Evolutionary conservation across 208 protist species (phyloP).

Genomic region (Vickermania ingenoplastis): DNA sequence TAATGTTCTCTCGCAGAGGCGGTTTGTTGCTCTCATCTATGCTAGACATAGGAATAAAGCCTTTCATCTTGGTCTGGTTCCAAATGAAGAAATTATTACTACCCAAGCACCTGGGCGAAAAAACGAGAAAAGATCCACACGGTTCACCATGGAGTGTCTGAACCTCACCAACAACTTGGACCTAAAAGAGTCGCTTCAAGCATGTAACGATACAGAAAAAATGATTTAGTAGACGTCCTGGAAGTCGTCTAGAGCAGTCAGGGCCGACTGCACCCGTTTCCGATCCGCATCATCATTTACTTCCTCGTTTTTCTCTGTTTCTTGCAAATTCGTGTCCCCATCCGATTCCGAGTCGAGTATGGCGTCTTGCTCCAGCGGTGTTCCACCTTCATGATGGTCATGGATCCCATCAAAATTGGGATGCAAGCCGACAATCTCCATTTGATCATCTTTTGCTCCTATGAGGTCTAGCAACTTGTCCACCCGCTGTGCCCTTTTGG

Average conservation of each 20-base stretch:
- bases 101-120: too few species aligned
- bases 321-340: slow-evolving; percentile 9
- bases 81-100: too few species aligned
- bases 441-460: slow-evolving; percentile 3
- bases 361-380: not conserved
- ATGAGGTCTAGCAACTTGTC: slow-evolving; percentile 50
- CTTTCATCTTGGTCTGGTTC: too few species aligned
- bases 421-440: not conserved
- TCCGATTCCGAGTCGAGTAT: slow-evolving; percentile 11
- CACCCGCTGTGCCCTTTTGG: slow-evolving; percentile 24
- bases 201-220: too few species aligned
- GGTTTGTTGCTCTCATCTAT: slow-evolving; percentile 13
- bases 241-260: slow-evolving; percentile 81
- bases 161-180: too few species aligned
- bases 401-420: not conserved
- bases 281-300: slow-evolving; percentile 23
- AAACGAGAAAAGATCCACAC: too few species aligned
- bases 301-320: not conserved
- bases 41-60: not conserved
- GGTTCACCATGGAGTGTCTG: too few species aligned
- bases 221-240: slow-evolving; percentile 48
- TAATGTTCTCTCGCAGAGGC: slow-evolving; percentile 57
- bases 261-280: slow-evolving; percentile 56
- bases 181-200: too few species aligned
- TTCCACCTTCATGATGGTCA: not conserved